A percentile compares a stretch with the other conserved stretches of the same genome.
These are phyloP conservation scores for Isatis lusitanica DNA, from an alignment of 441 rosid genomes.

Conservation along the genomic window DNA sequence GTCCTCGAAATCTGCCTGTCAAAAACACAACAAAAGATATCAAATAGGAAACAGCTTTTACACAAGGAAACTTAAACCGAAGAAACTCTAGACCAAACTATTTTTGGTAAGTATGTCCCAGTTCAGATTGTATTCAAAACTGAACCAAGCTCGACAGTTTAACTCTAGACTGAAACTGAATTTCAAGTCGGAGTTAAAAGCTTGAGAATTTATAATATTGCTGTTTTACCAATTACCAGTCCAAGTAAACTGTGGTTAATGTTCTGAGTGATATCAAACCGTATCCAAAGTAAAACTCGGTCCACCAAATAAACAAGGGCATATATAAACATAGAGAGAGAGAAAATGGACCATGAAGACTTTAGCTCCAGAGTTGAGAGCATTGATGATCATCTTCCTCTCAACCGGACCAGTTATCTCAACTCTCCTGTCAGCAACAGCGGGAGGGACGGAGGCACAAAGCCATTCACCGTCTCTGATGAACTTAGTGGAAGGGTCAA, in stretches of 20 bases:
- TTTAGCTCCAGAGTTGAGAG: constrained; percentile 91
- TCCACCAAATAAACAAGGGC: neutral
- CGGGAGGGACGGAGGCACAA: constrained; percentile 66
- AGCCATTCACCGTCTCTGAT: constrained; percentile 75
- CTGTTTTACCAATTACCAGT: neutral
- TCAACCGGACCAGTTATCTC: constrained; percentile 92
- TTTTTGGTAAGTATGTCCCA: neutral
- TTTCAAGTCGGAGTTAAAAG: neutral
- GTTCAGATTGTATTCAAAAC: neutral
- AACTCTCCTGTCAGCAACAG: constrained; percentile 77
- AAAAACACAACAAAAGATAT: neutral
- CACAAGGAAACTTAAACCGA: neutral
- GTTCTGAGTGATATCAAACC: neutral
- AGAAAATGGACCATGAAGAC: constrained; percentile 73
- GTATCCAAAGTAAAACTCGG: neutral
- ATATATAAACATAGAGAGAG: neutral
- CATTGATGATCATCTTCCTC: constrained; percentile 94
- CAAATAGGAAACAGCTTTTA: neutral
- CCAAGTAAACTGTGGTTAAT: neutral
- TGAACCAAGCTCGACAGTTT: too few relatives aligned
- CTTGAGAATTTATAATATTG: neutral
- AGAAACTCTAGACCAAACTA: neutral
- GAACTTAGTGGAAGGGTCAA: constrained; percentile 73
- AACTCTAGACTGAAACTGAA: neutral
- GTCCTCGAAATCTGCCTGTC: constrained; percentile 88